Evolutionary conservation across 352 stramenopile genomes (phyloP).

Genomic region (Phytophthora brassicae): DNA sequence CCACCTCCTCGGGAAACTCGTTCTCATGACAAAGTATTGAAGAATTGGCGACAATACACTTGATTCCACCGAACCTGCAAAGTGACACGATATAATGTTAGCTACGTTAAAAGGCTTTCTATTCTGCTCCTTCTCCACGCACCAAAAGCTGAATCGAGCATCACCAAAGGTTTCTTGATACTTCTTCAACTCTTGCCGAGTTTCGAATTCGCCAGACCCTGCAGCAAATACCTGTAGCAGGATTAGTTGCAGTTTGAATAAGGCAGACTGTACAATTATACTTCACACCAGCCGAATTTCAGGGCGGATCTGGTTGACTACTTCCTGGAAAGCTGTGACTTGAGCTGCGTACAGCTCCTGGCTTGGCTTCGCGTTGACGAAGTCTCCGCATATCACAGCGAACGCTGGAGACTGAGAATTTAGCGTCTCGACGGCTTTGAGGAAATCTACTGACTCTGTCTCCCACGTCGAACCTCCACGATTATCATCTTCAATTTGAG

Average conservation of each 20-base stretch:
- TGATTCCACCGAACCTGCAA: constrained; percentile 70
- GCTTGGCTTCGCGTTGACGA: constrained; percentile 43
- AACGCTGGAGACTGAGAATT: constrained; percentile 63
- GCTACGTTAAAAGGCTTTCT: too few species aligned
- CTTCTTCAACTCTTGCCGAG: constrained; percentile 16
- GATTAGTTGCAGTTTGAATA: too few species aligned
- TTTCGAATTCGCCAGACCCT: constrained; percentile 28
- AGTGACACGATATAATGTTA: not conserved
- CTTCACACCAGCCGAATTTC: constrained; percentile 59
- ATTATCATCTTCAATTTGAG: constrained; percentile 34
- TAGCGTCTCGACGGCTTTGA: constrained; percentile 42
- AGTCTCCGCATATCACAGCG: constrained; percentile 67
- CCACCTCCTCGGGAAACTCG: constrained; percentile 32
- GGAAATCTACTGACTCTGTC: constrained; percentile 43
- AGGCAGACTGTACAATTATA: too few species aligned
- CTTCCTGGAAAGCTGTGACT: constrained; percentile 52
- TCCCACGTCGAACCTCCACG: constrained; percentile 53
- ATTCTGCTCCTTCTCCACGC: not conserved
- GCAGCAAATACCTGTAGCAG: constrained; percentile 53
- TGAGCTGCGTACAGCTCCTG: constrained; percentile 47
- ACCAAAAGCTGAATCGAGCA: constrained; percentile 80
- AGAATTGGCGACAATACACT: constrained; percentile 78
- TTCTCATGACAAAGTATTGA: constrained; percentile 35
- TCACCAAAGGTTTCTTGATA: constrained; percentile 69
- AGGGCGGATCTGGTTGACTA: constrained; percentile 61